phyloP scores from a whole-genome alignment of 805 yeast species.

The Candida xiaguanensis region DNA sequence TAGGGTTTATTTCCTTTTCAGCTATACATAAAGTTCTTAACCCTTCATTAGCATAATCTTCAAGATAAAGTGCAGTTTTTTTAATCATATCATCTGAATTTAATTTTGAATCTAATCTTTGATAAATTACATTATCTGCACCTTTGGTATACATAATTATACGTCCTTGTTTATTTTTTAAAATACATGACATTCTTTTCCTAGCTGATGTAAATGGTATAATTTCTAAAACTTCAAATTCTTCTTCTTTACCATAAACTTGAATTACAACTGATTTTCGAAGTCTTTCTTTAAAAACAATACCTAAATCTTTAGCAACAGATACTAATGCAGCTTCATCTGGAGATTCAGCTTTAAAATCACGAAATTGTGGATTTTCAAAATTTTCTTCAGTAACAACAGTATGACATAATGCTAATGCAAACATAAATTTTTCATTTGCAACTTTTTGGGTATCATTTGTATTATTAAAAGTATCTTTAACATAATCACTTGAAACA shows the following conservation, averaged over 20 bases:
- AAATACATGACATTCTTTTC: constrained; percentile 74
- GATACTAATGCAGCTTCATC: constrained; percentile 81
- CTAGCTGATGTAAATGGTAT: constrained; percentile 69
- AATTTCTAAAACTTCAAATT: constrained; percentile 49
- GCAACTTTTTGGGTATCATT: constrained; percentile 36
- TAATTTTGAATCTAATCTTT: constrained; percentile 28
- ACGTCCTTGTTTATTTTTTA: constrained; percentile 40
- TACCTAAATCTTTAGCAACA: constrained; percentile 70
- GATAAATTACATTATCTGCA: constrained; percentile 69
- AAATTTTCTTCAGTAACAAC: constrained; percentile 57
- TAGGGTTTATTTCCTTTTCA: constrained; percentile 44
- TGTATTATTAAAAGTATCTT: constrained; percentile 45
- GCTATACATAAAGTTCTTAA: constrained; percentile 74
- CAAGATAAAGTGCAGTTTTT: constrained; percentile 61
- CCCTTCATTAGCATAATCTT: constrained; percentile 73
- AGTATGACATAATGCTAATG: constrained; percentile 71
- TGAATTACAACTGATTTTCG: constrained; percentile 44
- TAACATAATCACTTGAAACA: constrained; percentile 53
- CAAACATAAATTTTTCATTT: constrained; percentile 57
- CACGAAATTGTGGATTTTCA: constrained; percentile 37
- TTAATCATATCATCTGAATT: constrained; percentile 43
- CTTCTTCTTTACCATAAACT: constrained; percentile 42
- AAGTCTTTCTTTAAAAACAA: constrained; percentile 53
- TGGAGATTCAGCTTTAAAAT: constrained; percentile 76
- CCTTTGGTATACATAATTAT: constrained; percentile 61